Evolutionary conservation across 495 filamentous ascomycete genomes (phyloP).

Genomic region (Tuber brumale): DNA sequence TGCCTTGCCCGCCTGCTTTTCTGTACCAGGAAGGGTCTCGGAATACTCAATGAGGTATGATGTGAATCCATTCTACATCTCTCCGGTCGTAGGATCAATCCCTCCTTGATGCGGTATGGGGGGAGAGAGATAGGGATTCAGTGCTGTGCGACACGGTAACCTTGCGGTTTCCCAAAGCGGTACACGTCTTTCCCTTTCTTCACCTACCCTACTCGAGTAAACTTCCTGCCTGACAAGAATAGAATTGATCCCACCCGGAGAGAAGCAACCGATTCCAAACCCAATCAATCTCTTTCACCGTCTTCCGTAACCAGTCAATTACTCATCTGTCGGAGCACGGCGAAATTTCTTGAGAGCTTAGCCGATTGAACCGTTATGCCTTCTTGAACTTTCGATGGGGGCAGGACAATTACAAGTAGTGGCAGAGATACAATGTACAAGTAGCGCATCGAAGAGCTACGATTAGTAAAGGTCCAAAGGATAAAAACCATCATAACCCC

Average conservation of each 20-base stretch:
- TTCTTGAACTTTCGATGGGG: neutral
- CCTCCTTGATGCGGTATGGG: neutral
- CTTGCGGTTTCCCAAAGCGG: neutral
- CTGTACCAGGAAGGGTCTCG: neutral
- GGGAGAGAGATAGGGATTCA: slow-evolving; percentile 1
- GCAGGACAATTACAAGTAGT: neutral
- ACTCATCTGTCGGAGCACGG: neutral
- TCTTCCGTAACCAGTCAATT: neutral
- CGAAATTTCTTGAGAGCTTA: neutral
- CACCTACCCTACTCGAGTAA: neutral
- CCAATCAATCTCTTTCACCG: neutral
- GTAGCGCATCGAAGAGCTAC: neutral
- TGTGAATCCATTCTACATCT: neutral
- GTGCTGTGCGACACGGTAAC: neutral
- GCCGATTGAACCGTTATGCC: neutral
- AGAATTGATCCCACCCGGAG: neutral
- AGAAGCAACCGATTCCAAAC: neutral
- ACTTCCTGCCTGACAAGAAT: neutral
- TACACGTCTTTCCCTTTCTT: neutral
- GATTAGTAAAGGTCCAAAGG: neutral
- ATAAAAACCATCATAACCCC: neutral
- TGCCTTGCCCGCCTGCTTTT: neutral
- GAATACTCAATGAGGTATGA: neutral
- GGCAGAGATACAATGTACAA: neutral
- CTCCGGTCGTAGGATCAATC: neutral